These are phyloP conservation scores for Begonia fuchsioides DNA, from an alignment of 306 rosid genomes.

Conservation along the genomic window DNA sequence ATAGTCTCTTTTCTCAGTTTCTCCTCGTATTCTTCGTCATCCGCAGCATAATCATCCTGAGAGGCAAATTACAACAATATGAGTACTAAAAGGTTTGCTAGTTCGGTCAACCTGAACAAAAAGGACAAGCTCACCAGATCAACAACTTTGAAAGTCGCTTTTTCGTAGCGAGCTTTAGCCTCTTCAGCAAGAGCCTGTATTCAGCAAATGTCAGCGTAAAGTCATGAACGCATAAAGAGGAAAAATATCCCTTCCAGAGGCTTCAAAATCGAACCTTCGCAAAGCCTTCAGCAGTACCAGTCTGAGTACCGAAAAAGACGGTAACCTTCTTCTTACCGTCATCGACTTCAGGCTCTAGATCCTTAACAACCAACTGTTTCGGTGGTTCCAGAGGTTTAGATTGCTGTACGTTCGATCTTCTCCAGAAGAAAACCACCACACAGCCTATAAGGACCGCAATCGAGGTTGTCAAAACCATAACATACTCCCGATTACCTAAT, in stretches of 20 bases:
- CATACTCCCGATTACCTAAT: constrained; percentile 49
- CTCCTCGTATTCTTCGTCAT: constrained; percentile 71
- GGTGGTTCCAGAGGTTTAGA: constrained; percentile 28
- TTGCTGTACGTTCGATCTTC: constrained; percentile 45
- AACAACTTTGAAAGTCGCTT: constrained; percentile 57
- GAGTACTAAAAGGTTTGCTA: neutral
- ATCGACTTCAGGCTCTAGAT: constrained; percentile 40
- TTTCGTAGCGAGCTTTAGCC: constrained; percentile 76
- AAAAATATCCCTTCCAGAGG: neutral
- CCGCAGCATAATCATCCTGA: constrained; percentile 83
- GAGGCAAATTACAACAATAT: constrained; percentile 7
- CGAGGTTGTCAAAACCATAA: constrained; percentile 65
- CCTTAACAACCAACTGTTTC: constrained; percentile 27
- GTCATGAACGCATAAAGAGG: neutral
- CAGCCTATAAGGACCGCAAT: constrained; percentile 77
- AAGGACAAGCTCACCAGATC: constrained; percentile 54
- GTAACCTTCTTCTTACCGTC: constrained; percentile 76
- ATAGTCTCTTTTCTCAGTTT: constrained; percentile 56
- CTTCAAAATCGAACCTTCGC: constrained; percentile 44
- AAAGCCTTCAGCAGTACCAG: constrained; percentile 98
- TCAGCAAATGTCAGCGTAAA: constrained; percentile 1
- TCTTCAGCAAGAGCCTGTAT: constrained; percentile 76
- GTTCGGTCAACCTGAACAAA: neutral
- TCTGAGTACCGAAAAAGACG: constrained; percentile 90
- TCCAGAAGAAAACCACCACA: constrained; percentile 60